These are phyloP conservation scores for Psilocybe cyanescens DNA, from an alignment of 768 basidiomycete species.

Conservation along the genomic window DNA sequence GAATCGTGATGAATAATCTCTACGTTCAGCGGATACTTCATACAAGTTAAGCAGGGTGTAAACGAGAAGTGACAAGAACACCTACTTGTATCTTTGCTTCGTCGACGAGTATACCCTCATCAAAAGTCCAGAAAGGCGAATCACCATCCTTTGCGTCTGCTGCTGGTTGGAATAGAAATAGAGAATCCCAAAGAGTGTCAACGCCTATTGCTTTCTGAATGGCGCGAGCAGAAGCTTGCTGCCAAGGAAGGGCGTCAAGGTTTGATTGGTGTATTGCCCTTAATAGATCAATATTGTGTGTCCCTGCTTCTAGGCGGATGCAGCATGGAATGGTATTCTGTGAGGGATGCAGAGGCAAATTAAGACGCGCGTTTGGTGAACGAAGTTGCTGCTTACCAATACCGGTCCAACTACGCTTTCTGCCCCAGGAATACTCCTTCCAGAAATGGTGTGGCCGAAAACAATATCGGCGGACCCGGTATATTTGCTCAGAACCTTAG, in stretches of 20 bases:
- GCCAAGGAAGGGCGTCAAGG: slow-evolving; percentile 42
- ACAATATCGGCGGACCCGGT: slow-evolving; percentile 41
- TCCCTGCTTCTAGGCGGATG: slow-evolving; percentile 28
- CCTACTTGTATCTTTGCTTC: slow-evolving; percentile 32
- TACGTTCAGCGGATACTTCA: slow-evolving; percentile 47
- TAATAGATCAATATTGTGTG: slow-evolving; percentile 37
- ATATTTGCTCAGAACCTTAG: slow-evolving; percentile 29
- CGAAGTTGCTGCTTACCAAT: slow-evolving; percentile 37
- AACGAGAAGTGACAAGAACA: background rate
- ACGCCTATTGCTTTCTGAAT: slow-evolving; percentile 38
- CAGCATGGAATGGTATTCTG: slow-evolving; percentile 53
- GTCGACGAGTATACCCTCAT: slow-evolving; percentile 8
- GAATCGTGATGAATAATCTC: slow-evolving; percentile 37
- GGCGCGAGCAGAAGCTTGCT: slow-evolving; percentile 47
- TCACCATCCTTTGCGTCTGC: slow-evolving; percentile 14
- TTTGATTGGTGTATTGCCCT: slow-evolving; percentile 40
- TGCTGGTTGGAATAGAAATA: slow-evolving; percentile 48
- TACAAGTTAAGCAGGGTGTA: too few species aligned
- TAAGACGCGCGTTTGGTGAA: background rate
- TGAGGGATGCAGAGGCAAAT: slow-evolving; percentile 2
- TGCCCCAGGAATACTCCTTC: slow-evolving; percentile 40
- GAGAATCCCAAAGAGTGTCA: slow-evolving; percentile 40
- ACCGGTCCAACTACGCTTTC: slow-evolving; percentile 51
- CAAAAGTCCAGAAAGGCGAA: slow-evolving; percentile 33
- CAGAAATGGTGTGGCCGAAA: slow-evolving; percentile 51